phyloP scores from a whole-genome alignment of 768 basidiomycete species.

The Sarcomyxa edulis region DNA sequence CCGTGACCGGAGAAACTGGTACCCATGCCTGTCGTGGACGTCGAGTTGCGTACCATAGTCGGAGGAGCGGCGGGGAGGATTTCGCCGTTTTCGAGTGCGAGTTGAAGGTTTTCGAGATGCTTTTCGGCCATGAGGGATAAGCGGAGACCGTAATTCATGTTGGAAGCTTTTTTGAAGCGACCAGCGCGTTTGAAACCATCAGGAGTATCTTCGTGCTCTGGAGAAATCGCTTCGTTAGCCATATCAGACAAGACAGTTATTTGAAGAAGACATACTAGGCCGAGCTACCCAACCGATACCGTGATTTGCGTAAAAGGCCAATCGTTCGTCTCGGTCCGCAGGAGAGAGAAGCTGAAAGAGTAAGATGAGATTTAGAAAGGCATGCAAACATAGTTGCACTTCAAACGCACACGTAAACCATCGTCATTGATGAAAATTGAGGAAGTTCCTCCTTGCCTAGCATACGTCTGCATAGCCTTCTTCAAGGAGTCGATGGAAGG shows the following conservation, averaged over 20 bases:
- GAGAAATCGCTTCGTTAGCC: no score
- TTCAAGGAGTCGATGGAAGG: slow-evolving; percentile 74
- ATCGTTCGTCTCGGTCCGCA: slow-evolving; percentile 55
- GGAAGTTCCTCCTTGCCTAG: slow-evolving; percentile 76
- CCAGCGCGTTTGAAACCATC: slow-evolving; percentile 69
- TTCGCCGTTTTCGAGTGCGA: no score
- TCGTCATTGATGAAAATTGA: slow-evolving; percentile 79
- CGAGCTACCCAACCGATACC: slow-evolving; percentile 78
- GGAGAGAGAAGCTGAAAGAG: slow-evolving; percentile 43
- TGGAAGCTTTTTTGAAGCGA: slow-evolving; percentile 91
- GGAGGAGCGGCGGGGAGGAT: not conserved
- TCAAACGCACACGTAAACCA: slow-evolving; percentile 42
- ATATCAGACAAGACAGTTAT: no score
- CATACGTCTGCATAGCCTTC: slow-evolving; percentile 83
- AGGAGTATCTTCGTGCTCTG: slow-evolving; percentile 40
- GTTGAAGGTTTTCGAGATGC: slow-evolving; percentile 41
- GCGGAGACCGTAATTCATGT: slow-evolving; percentile 84
- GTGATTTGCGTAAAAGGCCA: slow-evolving; percentile 66
- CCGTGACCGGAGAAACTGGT: not conserved
- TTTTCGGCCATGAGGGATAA: slow-evolving; percentile 57
- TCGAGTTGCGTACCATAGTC: not conserved
- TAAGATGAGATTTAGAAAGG: not conserved
- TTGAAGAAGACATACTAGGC: no score
- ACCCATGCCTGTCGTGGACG: slow-evolving; percentile 12
- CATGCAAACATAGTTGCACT: not conserved